Conservation (phyloP, 306 rosid genomes). For the Quercus ilex region DNA sequence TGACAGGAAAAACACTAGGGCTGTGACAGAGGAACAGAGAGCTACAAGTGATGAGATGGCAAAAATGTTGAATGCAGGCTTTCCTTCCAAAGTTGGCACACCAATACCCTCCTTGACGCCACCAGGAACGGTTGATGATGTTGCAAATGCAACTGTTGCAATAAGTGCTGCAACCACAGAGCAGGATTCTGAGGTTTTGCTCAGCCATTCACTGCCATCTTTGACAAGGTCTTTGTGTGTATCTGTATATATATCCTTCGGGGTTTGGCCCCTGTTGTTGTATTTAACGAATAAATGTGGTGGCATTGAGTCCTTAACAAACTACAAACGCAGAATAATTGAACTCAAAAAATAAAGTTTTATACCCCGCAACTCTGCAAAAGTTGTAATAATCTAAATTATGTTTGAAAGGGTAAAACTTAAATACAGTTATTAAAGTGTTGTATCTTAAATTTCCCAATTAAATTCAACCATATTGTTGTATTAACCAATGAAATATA, state of each 20-base stretch:
- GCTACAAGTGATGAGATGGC: conserved; percentile 47
- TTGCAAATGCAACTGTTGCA: conserved; percentile 63
- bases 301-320: conserved; percentile 52
- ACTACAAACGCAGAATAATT: conserved; percentile 22
- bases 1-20: conserved; percentile 40
- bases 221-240: conserved; percentile 31
- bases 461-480: no score
- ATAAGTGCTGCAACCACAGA: conserved; percentile 63
- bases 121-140: conserved; percentile 54
- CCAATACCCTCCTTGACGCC: conserved; percentile 36
- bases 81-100: conserved; percentile 22
- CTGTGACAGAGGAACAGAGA: conserved; percentile 51
- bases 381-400: not conserved
- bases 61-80: conserved; percentile 35
- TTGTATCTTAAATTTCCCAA: no score
- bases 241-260: conserved; percentile 35
- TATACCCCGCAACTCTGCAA: not conserved
- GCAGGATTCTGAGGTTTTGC: conserved; percentile 49
- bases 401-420: not conserved
- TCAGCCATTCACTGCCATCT: conserved; percentile 53
- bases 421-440: no score
- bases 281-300: conserved; percentile 29
- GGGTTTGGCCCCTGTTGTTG: conserved; percentile 36
- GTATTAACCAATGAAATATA: no score
- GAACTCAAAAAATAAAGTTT: no score